A percentile compares a stretch with the other conserved stretches of the same genome.
Evolutionary conservation across 768 basidiomycete genomes (phyloP).

Genomic region (Tulasnella sp.): DNA sequence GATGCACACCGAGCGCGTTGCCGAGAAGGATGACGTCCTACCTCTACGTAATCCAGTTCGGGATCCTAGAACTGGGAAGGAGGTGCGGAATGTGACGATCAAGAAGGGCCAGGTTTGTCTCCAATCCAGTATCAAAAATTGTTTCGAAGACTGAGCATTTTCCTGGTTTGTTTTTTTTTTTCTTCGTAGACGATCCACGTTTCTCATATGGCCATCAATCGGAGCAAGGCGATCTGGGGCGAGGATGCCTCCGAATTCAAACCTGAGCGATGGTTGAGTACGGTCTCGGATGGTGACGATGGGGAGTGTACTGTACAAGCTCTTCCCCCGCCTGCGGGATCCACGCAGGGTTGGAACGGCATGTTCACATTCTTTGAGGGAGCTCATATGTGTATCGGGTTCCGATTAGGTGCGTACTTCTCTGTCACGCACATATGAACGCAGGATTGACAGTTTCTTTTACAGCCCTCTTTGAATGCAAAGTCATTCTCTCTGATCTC

Average conservation of each 20-base stretch:
- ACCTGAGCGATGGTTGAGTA: constrained; percentile 32
- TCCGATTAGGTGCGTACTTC: constrained; percentile 24
- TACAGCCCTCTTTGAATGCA: constrained; percentile 32
- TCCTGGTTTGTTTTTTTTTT: not conserved
- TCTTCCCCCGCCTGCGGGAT: constrained; percentile 20
- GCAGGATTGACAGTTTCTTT: constrained; percentile 19
- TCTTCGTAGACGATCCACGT: constrained; percentile 27
- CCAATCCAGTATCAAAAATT: not conserved
- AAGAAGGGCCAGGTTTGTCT: constrained; percentile 30
- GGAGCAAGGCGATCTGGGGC: constrained; percentile 31
- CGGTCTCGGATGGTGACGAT: not conserved
- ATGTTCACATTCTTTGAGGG: constrained; percentile 35
- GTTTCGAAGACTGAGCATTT: not conserved
- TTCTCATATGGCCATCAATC: constrained; percentile 30
- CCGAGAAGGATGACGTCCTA: constrained; percentile 34
- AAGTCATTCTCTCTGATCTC: constrained; percentile 32
- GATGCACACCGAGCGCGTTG: constrained; percentile 34
- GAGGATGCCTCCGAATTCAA: constrained; percentile 29
- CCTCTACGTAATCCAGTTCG: constrained; percentile 31
- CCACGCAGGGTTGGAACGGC: constrained; percentile 33
- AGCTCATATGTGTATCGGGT: constrained; percentile 35
- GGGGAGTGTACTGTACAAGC: not conserved
- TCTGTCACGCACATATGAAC: not conserved
- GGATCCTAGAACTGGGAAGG: constrained; percentile 23
- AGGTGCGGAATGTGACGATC: constrained; percentile 25